Conservation (phyloP, 306 rosid genomes). For the Corylus heterophylla region DNA sequence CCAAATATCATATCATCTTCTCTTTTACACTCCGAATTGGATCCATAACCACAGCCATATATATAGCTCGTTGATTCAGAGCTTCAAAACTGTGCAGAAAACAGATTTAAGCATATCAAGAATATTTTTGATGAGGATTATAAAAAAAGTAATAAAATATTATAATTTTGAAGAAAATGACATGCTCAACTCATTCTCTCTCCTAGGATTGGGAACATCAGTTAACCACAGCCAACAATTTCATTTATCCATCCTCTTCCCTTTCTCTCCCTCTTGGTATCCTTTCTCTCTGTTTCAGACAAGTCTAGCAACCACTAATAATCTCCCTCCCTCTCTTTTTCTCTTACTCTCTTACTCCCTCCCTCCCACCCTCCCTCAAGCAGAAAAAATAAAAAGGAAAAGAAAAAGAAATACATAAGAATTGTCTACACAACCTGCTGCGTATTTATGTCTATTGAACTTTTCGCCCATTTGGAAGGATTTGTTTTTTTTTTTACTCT, state of each 20-base stretch:
- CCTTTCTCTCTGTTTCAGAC: background rate
- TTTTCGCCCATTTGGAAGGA: too few species aligned
- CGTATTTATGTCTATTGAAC: conserved; percentile 63
- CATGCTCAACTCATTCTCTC: background rate
- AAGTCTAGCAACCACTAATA: background rate
- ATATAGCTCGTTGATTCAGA: conserved; percentile 89
- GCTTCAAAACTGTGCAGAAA: conserved; percentile 86
- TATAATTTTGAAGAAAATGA: background rate
- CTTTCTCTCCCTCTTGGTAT: background rate
- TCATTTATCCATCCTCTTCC: background rate
- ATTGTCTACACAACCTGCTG: conserved; percentile 66
- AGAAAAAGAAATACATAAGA: background rate
- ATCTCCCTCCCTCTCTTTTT: too few species aligned
- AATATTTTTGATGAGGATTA: conserved; percentile 3
- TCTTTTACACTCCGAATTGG: conserved; percentile 97
- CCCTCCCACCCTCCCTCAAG: too few species aligned
- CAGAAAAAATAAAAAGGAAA: background rate
- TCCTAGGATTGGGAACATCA: background rate
- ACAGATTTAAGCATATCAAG: conserved; percentile 8
- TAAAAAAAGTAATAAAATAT: background rate
- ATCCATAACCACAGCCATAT: conserved; percentile 94
- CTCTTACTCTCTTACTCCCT: background rate
- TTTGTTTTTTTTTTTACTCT: too few species aligned
- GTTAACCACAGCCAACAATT: background rate
- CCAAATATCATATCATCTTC: conserved; percentile 18